Conservation (phyloP, 805 yeast genomes). For the Candida taoyuanica region DNA sequence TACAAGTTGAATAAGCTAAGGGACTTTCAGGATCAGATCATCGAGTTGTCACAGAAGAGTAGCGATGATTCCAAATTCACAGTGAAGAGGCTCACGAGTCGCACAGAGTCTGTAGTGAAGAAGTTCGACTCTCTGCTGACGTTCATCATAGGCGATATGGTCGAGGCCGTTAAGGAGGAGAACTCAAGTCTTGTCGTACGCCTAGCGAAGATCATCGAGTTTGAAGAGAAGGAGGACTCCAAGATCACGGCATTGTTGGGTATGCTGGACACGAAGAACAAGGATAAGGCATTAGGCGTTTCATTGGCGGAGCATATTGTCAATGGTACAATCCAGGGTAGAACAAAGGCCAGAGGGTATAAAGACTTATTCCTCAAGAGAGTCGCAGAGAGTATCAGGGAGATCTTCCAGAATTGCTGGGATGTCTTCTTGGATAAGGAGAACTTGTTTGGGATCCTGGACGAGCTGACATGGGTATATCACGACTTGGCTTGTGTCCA, state of each 20-base stretch:
- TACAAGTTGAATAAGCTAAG: constrained; percentile 64
- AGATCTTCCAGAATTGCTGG: constrained; percentile 63
- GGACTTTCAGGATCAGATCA: constrained; percentile 74
- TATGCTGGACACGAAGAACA: constrained; percentile 27
- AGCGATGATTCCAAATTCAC: constrained; percentile 67
- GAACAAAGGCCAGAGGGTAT: constrained; percentile 53
- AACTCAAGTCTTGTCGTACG: constrained; percentile 67
- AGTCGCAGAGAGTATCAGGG: constrained; percentile 55
- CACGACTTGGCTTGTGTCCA: constrained; percentile 69
- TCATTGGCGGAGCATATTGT: constrained; percentile 32
- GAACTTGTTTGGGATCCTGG: constrained; percentile 51
- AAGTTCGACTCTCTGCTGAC: constrained; percentile 62
- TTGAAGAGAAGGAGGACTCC: constrained; percentile 75
- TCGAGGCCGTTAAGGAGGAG: constrained; percentile 68
- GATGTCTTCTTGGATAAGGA: constrained; percentile 42
- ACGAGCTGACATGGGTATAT: constrained; percentile 77
- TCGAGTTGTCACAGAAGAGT: constrained; percentile 45
- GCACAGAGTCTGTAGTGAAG: constrained; percentile 39
- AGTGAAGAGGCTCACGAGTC: constrained; percentile 47
- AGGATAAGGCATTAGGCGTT: constrained; percentile 19
- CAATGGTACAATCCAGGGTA: constrained; percentile 38
- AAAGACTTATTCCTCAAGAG: constrained; percentile 54
- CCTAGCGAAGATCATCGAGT: constrained; percentile 70
- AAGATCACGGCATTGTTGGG: constrained; percentile 38
- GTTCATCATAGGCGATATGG: constrained; percentile 60